Conservation (phyloP, 495 filamentous ascomycete genomes). For the Ascobolus immersus region DNA sequence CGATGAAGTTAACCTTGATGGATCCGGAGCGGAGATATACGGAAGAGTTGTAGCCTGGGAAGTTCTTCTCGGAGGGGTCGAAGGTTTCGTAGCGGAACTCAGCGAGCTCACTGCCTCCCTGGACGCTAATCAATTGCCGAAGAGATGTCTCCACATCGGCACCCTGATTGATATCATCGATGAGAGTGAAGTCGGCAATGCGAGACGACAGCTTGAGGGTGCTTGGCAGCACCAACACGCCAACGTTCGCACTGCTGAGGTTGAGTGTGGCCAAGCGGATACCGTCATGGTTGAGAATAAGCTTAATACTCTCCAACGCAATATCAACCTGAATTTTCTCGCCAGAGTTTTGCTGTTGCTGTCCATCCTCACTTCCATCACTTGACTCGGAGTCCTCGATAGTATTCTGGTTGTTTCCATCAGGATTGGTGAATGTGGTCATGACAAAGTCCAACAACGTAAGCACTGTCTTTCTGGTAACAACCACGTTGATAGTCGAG, state of each 20-base stretch:
- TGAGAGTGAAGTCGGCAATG: conserved; percentile 60
- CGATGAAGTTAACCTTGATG: conserved; percentile 83
- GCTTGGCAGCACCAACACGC: conserved; percentile 61
- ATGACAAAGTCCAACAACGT: conserved; percentile 90
- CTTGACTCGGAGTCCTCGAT: conserved; percentile 18
- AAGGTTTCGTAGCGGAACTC: conserved; percentile 96
- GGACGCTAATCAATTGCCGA: conserved; percentile 70
- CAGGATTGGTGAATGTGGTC: conserved; percentile 68
- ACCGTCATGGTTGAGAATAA: conserved; percentile 96
- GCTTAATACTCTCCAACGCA: conserved; percentile 67
- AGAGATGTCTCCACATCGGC: conserved; percentile 55
- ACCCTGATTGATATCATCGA: conserved; percentile 88
- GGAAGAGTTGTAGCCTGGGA: conserved; percentile 88
- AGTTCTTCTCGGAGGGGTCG: conserved; percentile 39
- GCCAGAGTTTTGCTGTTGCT: conserved; percentile 12
- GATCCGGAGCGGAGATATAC: conserved; percentile 75
- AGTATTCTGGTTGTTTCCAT: conserved; percentile 17
- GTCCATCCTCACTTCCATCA: conserved; percentile 18
- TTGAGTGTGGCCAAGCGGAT: conserved; percentile 81
- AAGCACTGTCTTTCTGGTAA: conserved; percentile 76
- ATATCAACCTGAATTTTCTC: conserved; percentile 63
- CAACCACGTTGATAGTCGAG: conserved; percentile 83
- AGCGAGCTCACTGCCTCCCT: conserved; percentile 87
- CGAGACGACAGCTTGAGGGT: conserved; percentile 66
- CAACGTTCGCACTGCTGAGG: conserved; percentile 71